These are phyloP conservation scores for Delitschia confertaspora DNA, from an alignment of 495 filamentous ascomycete species.

Conservation along the genomic window DNA sequence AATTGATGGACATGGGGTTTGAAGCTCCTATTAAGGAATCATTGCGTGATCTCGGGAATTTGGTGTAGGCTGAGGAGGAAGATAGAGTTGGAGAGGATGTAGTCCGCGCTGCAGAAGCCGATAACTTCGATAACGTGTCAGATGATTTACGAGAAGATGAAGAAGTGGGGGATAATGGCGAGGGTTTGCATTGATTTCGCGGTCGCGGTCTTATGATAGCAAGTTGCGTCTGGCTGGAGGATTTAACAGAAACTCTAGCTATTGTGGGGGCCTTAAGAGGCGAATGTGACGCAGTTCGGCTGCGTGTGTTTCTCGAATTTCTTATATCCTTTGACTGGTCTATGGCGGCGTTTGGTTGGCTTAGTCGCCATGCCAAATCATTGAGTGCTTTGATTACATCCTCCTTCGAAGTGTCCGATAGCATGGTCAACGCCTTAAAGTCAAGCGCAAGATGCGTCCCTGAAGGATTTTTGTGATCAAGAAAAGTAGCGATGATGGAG, in stretches of 20 bases:
- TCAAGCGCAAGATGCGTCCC: conserved; percentile 27
- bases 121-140: conserved; percentile 7
- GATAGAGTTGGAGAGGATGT: too few species aligned
- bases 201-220: conserved; percentile 24
- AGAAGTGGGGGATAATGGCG: conserved; percentile 15
- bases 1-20: too few species aligned
- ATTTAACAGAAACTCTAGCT: conserved; percentile 17
- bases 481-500: conserved; percentile 35
- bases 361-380: conserved; percentile 30
- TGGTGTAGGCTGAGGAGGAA: not conserved
- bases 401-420: conserved; percentile 32
- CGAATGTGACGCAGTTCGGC: conserved; percentile 3
- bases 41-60: too few species aligned
- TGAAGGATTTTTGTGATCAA: conserved; percentile 27
- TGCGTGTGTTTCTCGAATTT: not conserved
- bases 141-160: conserved; percentile 5
- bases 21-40: too few species aligned
- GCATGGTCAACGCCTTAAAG: conserved; percentile 32
- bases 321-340: not conserved
- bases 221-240: conserved; percentile 19
- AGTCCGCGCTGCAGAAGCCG: conserved; percentile 9
- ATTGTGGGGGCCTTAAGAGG: conserved; percentile 9
- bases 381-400: conserved; percentile 33
- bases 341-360: conserved; percentile 13
- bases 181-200: conserved; percentile 14